Evolutionary conservation across 2,329 filamentous ascomycete genomes (phyloP).

Genomic region (Gaeumannomyces sp.): DNA sequence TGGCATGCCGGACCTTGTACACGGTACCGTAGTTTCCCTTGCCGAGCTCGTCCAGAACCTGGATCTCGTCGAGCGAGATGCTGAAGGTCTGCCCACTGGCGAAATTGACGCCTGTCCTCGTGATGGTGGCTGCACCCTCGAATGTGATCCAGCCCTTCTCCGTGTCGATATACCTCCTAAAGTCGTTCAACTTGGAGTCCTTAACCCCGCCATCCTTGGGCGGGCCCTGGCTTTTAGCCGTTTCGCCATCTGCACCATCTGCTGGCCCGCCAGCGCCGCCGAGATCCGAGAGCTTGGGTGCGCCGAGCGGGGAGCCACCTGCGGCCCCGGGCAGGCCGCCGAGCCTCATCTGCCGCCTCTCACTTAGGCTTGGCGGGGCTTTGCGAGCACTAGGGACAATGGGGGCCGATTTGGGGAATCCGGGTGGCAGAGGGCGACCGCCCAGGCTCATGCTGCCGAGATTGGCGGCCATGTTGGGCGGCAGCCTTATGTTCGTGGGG

Average conservation of each 20-base stretch:
- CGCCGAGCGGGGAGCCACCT: slow-evolving; percentile 26
- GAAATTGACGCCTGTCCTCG: slow-evolving; percentile 86
- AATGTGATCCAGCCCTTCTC: slow-evolving; percentile 90
- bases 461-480: slow-evolving; percentile 28
- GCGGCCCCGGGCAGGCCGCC: slow-evolving; percentile 35
- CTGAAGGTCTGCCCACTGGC: slow-evolving; percentile 82
- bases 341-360: slow-evolving; percentile 60
- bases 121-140: slow-evolving; percentile 85
- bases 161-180: slow-evolving; percentile 78
- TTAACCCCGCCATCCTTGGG: slow-evolving; percentile 29
- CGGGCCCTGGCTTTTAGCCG: slow-evolving; percentile 16
- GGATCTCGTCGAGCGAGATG: slow-evolving; percentile 93
- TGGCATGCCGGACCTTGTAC: slow-evolving; percentile 87
- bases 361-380: slow-evolving; percentile 53
- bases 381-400: slow-evolving; percentile 31
- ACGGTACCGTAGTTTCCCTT: slow-evolving; percentile 99
- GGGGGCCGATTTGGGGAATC: slow-evolving; percentile 49
- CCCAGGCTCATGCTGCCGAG: slow-evolving; percentile 15
- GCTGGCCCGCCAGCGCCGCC: slow-evolving; percentile 14
- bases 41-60: slow-evolving; percentile 85
- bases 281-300: slow-evolving; percentile 40
- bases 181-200: slow-evolving; percentile 50
- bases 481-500: slow-evolving; percentile 34
- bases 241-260: slow-evolving; percentile 7
- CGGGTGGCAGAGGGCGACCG: slow-evolving; percentile 39